phyloP scores from a whole-genome alignment of 2,329 filamentous ascomycete species.

The Hortaea sp. region DNA sequence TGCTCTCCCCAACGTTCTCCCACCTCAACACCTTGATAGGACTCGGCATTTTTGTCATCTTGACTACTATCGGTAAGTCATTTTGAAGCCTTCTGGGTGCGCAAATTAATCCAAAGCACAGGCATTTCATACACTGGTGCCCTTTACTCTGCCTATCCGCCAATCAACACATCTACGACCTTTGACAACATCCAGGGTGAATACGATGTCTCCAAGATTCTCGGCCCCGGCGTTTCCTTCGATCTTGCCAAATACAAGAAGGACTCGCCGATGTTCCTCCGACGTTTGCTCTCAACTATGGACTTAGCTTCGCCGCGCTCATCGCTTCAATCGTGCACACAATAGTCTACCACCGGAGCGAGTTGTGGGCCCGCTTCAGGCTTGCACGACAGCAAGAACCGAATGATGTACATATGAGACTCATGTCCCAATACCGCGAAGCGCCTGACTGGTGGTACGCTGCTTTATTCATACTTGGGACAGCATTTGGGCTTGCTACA shows the following conservation, averaged over 20 bases:
- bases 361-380: slow-evolving; percentile 70
- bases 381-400: slow-evolving; percentile 38
- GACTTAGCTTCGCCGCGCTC: slow-evolving; percentile 73
- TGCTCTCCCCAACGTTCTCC: slow-evolving; percentile 66
- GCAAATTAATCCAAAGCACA: neutral
- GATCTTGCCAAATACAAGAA: slow-evolving; percentile 63
- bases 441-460: slow-evolving; percentile 70
- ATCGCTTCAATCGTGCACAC: slow-evolving; percentile 74
- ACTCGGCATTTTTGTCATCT: slow-evolving; percentile 62
- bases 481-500: slow-evolving; percentile 9
- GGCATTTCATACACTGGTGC: slow-evolving; percentile 66
- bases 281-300: slow-evolving; percentile 79
- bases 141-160: slow-evolving; percentile 74
- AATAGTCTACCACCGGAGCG: slow-evolving; percentile 71
- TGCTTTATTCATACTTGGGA: slow-evolving; percentile 16
- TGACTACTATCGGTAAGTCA: slow-evolving; percentile 42
- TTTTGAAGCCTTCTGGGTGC: too few relatives aligned
- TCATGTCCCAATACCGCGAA: slow-evolving; percentile 75
- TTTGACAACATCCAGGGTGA: slow-evolving; percentile 74
- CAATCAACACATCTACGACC: slow-evolving; percentile 70
- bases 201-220: slow-evolving; percentile 71
- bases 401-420: slow-evolving; percentile 73
- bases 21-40: slow-evolving; percentile 38
- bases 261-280: slow-evolving; percentile 80
- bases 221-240: slow-evolving; percentile 69